Evolutionary conservation across 495 filamentous ascomycete genomes (phyloP).

Genomic region (Delitschia confertaspora): DNA sequence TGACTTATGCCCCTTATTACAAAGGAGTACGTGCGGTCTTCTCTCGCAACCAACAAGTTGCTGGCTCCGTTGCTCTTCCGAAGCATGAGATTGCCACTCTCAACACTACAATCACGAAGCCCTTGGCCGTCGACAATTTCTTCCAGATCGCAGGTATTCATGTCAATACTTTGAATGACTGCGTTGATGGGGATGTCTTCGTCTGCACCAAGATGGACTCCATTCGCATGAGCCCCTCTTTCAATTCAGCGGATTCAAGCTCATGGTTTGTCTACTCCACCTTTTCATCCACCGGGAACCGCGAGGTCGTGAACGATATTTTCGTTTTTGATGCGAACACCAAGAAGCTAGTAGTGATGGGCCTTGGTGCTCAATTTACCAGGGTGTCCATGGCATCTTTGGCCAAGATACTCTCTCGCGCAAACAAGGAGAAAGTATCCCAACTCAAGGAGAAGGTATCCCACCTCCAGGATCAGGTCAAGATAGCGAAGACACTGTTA

Average conservation of each 20-base stretch:
- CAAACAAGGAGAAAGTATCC: too few relatives aligned
- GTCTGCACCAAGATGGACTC: neutral
- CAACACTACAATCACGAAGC: too few relatives aligned
- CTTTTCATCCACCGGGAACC: neutral
- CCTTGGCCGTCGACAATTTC: conserved; percentile 36
- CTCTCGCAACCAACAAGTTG: too few relatives aligned
- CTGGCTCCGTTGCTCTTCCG: too few relatives aligned
- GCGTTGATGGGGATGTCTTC: neutral
- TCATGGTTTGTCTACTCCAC: neutral
- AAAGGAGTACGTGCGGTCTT: too few relatives aligned
- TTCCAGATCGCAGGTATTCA: conserved; percentile 38
- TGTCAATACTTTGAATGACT: conserved; percentile 34
- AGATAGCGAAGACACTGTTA: too few relatives aligned
- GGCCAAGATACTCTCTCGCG: too few relatives aligned
- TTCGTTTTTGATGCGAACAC: conserved; percentile 2
- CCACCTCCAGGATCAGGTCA: too few relatives aligned
- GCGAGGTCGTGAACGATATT: neutral
- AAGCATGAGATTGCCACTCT: too few relatives aligned
- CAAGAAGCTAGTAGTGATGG: neutral
- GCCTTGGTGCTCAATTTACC: neutral
- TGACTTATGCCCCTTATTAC: too few relatives aligned
- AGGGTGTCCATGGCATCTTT: neutral
- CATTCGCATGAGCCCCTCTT: neutral
- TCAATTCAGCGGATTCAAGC: neutral
- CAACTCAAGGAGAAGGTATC: too few relatives aligned